A percentile compares a stretch with the other conserved stretches of the same genome.
Evolutionary conservation across 23 red algal genomes (phyloP).

Genomic region (Gracilariopsis chorda): DNA sequence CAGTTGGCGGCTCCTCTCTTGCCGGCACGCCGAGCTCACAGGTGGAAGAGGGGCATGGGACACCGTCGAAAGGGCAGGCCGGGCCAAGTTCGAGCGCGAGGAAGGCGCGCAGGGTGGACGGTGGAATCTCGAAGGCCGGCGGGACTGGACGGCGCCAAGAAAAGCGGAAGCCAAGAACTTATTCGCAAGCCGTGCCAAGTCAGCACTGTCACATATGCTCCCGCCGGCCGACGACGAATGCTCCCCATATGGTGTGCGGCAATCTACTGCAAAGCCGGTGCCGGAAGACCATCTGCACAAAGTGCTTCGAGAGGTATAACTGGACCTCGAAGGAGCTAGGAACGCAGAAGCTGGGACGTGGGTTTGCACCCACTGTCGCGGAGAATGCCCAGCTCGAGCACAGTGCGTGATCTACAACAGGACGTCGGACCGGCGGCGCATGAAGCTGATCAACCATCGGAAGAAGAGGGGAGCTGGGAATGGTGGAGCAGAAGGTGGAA

Average conservation of each 20-base stretch:
- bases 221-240: slow-evolving; percentile 4
- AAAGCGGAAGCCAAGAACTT: slow-evolving; percentile 37
- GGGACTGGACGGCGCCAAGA: no score
- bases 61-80: no score
- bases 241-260: slow-evolving; percentile 42
- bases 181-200: slow-evolving; percentile 19
- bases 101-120: no score
- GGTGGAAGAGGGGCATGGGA: no score
- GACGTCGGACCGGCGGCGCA: slow-evolving; percentile 46
- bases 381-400: slow-evolving; percentile 44
- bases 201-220: slow-evolving; percentile 61
- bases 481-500: no score
- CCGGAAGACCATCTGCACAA: slow-evolving; percentile 61
- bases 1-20: no score
- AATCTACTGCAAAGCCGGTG: slow-evolving; percentile 45
- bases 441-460: slow-evolving; percentile 56
- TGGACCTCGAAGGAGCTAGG: not conserved
- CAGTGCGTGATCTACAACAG: slow-evolving; percentile 73
- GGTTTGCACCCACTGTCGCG: slow-evolving; percentile 67
- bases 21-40: no score
- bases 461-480: slow-evolving; percentile 35
- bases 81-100: no score
- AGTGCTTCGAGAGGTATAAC: slow-evolving; percentile 24
- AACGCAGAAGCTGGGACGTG: slow-evolving; percentile 7
- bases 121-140: no score